Evolutionary conservation across 176 grass and related monocot genomes (phyloP).

Genomic region (Raddia distichophylla): DNA sequence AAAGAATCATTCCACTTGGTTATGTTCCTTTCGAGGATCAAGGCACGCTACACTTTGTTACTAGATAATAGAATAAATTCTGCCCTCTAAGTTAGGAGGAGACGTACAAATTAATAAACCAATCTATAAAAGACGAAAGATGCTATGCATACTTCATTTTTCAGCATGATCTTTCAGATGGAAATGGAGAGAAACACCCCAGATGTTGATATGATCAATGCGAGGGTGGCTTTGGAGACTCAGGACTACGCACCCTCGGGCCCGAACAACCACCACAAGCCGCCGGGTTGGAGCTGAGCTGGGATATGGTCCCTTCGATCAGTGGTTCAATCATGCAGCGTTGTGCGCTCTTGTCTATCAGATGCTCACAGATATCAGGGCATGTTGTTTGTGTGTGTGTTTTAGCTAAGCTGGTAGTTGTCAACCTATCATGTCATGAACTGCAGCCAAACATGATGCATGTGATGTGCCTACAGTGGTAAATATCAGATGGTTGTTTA

Average conservation of each 20-base stretch:
- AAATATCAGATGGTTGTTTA: neutral
- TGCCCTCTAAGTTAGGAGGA: too few species aligned
- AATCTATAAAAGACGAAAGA: too few species aligned
- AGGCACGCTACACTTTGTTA: neutral
- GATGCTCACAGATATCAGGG: neutral
- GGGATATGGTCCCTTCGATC: neutral
- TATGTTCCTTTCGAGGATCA: neutral
- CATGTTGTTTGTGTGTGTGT: neutral
- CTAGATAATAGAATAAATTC: too few species aligned
- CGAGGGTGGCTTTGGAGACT: conserved; percentile 55
- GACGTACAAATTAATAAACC: too few species aligned
- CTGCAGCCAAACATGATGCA: neutral
- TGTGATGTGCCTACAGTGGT: neutral
- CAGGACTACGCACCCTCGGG: conserved; percentile 54
- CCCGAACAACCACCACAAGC: conserved; percentile 67
- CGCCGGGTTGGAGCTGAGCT: conserved; percentile 50
- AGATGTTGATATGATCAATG: conserved; percentile 30
- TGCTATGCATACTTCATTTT: neutral
- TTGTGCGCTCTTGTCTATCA: neutral
- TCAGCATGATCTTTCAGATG: conserved; percentile 28
- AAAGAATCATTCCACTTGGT: neutral
- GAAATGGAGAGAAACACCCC: neutral
- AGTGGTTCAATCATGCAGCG: neutral
- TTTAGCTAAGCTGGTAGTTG: neutral
- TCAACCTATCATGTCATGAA: neutral